A percentile compares a stretch with the other conserved stretches of the same genome.
Conservation (phyloP, 2,329 filamentous ascomycete species). For the Cadophora sp. region DNA sequence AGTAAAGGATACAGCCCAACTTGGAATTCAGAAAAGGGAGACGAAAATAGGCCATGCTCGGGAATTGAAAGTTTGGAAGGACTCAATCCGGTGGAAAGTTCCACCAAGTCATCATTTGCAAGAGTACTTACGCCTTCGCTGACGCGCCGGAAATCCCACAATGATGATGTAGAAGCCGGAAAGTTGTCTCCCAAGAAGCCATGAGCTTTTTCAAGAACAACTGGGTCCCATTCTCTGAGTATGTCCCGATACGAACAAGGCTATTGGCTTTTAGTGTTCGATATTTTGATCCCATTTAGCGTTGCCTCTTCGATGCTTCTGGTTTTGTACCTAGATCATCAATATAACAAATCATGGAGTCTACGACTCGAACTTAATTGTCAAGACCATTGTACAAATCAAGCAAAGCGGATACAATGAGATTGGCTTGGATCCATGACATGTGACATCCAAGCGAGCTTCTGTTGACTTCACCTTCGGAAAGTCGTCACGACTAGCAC, state of each 20-base stretch:
- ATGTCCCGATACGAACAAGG: no score
- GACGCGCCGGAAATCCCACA: not conserved
- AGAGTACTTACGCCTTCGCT: not conserved
- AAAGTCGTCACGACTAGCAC: not conserved
- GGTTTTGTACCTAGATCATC: no score
- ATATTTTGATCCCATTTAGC: no score
- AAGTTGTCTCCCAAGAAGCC: not conserved
- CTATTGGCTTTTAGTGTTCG: no score
- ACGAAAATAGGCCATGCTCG: not conserved
- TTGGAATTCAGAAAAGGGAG: not conserved
- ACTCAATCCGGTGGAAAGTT: not conserved
- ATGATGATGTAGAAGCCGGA: not conserved
- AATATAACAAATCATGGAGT: no score
- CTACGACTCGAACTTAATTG: no score
- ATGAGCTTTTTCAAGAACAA: not conserved
- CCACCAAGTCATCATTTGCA: not conserved
- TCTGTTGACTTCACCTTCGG: not conserved
- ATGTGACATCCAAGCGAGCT: not conserved
- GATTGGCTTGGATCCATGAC: not conserved
- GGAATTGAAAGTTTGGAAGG: not conserved
- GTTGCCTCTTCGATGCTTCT: no score
- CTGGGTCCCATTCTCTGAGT: not conserved
- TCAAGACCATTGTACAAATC: no score
- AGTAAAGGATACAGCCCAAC: not conserved
- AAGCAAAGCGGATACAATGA: no score